Base-by-base conservation (phyloP, 176 grass and related monocot species). In the Juncus inflexus region DNA sequence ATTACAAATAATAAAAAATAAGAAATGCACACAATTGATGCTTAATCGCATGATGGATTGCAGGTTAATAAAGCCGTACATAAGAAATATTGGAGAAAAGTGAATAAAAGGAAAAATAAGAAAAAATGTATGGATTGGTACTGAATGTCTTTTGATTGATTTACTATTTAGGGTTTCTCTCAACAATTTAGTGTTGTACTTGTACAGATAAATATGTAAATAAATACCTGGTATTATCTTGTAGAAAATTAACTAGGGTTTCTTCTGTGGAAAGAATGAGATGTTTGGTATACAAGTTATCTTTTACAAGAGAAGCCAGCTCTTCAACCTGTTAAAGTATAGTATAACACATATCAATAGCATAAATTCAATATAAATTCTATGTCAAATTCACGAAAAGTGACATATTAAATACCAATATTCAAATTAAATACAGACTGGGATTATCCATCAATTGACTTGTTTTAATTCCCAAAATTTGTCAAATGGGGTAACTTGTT, bases 231-330 rank as follows among this genome's bases (percentile, higher is more conserved):
- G 64, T 72, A 42, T 77, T 71, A 13, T 78, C 54, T 70, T 86
- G 63, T 52, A 92, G 85, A 54, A 72, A 65, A 60, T 60, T 66
- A 66, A 91, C 12, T 7, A 97, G 67, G 4, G 62, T 5, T 70
- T 97, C 94, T 65, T 97, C 88, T 12, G 80, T 86, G 63, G 94
- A 84, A 72, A 97, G 94, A 43, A 97, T 67, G n/a, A 97, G 85
- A 63, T 97, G 94, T 63, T 97, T 97, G 83, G 82, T 86, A 76
- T 84, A 79, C 42, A 97, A 84, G 76, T 97, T 97, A 52, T 97
- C 88, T 79, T 82, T 97, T 64, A 97, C 55, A 52, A 97, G 94
- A 70, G 80, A 92, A 68, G 94, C 85, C 66, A 97, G 80, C 77
- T 97, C 94, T 77, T 97, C 80, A 2, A 92, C 84, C 83, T 91